Conservation (phyloP, 2,329 filamentous ascomycete species). For the Fusarium duplospermum region DNA sequence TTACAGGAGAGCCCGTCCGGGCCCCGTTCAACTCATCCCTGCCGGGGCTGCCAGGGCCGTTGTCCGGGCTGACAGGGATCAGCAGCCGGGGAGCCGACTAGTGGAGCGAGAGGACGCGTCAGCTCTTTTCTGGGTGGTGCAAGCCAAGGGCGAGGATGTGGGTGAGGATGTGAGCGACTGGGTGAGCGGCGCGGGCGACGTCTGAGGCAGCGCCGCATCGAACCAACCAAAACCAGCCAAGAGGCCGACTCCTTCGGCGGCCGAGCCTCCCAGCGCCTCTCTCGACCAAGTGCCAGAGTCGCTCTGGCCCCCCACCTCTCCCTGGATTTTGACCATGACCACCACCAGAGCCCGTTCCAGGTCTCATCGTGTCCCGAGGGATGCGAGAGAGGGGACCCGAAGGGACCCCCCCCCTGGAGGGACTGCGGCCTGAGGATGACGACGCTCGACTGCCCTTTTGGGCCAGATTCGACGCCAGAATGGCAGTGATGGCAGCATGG, state of each 20-base stretch:
- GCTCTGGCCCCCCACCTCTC: slow-evolving; percentile 16
- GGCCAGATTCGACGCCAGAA: slow-evolving; percentile 30
- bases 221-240: slow-evolving; percentile 24
- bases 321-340: not conserved
- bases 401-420: not conserved
- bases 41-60: slow-evolving; percentile 31
- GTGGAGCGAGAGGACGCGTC: slow-evolving; percentile 45
- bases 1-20: not conserved
- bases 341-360: not conserved
- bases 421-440: slow-evolving; percentile 48
- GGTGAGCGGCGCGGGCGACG: slow-evolving; percentile 35
- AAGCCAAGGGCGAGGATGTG: slow-evolving; percentile 37
- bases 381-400: slow-evolving; percentile 8
- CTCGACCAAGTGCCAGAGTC: slow-evolving; percentile 4
- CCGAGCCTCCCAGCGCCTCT: slow-evolving; percentile 22
- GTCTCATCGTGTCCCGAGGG: slow-evolving; percentile 14
- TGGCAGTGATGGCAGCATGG: slow-evolving; percentile 36
- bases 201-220: slow-evolving; percentile 32
- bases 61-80: slow-evolving; percentile 42
- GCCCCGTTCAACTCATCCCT: not conserved
- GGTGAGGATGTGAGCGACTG: slow-evolving; percentile 21
- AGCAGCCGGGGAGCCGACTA: slow-evolving; percentile 37
- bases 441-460: slow-evolving; percentile 45
- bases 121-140: slow-evolving; percentile 44
- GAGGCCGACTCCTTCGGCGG: slow-evolving; percentile 4